Evolutionary conservation across 495 filamentous ascomycete genomes (phyloP).

Genomic region (Daldinia vernicosa): DNA sequence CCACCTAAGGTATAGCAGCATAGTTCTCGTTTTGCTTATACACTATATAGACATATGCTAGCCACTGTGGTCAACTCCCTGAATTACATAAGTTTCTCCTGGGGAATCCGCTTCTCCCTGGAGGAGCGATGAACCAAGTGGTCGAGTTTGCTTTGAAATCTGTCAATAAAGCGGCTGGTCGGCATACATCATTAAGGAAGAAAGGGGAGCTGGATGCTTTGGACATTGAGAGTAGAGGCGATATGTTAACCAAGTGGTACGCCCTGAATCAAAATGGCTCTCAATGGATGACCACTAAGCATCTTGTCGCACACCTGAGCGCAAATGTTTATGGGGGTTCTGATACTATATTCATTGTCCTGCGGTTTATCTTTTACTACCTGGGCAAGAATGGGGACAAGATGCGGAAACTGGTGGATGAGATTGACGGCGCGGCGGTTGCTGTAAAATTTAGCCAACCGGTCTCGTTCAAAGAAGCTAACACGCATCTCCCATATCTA

Average conservation of each 20-base stretch:
- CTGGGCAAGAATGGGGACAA: background rate
- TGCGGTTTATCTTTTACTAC: background rate
- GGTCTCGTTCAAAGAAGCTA: conserved; percentile 22
- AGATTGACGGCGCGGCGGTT: conserved; percentile 47
- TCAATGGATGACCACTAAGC: background rate
- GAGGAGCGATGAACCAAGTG: background rate
- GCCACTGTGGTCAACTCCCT: conserved; percentile 49
- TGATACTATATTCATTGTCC: background rate
- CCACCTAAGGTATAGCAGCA: background rate
- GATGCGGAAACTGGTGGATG: conserved; percentile 54
- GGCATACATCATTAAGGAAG: background rate
- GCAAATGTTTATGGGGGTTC: background rate
- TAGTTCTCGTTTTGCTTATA: background rate
- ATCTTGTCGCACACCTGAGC: background rate
- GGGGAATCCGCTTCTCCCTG: background rate
- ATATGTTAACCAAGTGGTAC: background rate
- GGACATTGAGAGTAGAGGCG: background rate
- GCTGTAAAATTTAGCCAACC: conserved; percentile 47
- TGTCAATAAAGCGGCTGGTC: background rate
- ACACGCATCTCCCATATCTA: conserved; percentile 66
- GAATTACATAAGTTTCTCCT: conserved; percentile 34
- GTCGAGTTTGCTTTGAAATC: background rate
- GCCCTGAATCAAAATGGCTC: background rate
- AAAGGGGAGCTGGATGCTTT: background rate
- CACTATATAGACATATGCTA: background rate